These are phyloP conservation scores for Termitomyces sp. DNA, from an alignment of 768 basidiomycete genomes.

Conservation along the genomic window DNA sequence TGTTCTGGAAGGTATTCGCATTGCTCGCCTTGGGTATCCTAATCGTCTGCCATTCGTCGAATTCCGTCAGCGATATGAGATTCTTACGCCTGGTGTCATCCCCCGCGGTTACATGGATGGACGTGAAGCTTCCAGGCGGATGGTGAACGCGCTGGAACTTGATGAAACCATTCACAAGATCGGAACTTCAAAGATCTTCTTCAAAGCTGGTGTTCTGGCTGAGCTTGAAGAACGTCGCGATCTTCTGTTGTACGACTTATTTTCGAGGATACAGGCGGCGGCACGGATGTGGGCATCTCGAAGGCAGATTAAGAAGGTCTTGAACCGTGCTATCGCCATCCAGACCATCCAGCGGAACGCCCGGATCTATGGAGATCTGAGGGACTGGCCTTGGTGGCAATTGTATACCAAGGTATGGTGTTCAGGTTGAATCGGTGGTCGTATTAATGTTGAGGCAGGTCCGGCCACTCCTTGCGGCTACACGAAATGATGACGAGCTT, in stretches of 20 bases:
- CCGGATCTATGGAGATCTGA: constrained; percentile 81
- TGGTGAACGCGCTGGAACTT: constrained; percentile 86
- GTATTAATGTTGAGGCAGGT: constrained; percentile 45
- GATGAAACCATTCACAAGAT: constrained; percentile 84
- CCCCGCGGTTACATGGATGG: constrained; percentile 98
- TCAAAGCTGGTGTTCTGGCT: constrained; percentile 96
- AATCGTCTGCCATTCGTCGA: constrained; percentile 96
- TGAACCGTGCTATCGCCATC: constrained; percentile 88
- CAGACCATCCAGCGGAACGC: constrained; percentile 95
- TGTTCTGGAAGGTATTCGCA: constrained; percentile 97
- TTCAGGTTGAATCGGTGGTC: neutral
- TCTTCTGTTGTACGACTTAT: constrained; percentile 81
- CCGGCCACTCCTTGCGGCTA: constrained; percentile 88
- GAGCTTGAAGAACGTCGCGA: constrained; percentile 94
- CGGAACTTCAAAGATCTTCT: constrained; percentile 97
- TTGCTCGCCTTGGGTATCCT: constrained; percentile 95
- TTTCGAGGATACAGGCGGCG: constrained; percentile 83
- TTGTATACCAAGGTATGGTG: constrained; percentile 81
- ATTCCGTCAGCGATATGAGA: constrained; percentile 95
- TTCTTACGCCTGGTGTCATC: constrained; percentile 90
- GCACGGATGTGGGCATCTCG: constrained; percentile 84
- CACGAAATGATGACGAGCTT: constrained; percentile 89
- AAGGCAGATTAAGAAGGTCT: constrained; percentile 89
- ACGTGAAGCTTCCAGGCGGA: constrained; percentile 86
- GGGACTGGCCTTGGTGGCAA: constrained; percentile 99